phyloP scores from a whole-genome alignment of 371 early-diverging fungal species.

The Synchytrium microbalum region DNA sequence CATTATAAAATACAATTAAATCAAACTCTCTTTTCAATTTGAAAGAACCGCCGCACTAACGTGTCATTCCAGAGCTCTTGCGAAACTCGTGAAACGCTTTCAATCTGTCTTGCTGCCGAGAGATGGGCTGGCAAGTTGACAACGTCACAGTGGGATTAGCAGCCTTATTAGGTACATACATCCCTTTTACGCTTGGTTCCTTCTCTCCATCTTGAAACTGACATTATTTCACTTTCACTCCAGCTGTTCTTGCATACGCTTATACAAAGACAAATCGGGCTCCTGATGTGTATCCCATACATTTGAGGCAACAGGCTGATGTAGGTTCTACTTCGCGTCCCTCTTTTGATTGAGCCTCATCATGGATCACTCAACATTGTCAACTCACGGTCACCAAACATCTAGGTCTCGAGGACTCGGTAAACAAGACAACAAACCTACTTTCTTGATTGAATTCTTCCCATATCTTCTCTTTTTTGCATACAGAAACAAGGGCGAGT shows the following conservation, averaged over 20 bases:
- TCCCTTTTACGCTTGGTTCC: neutral
- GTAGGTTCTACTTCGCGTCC: slow-evolving; percentile 30
- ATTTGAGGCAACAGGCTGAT: slow-evolving; percentile 62
- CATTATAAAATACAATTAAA: too few relatives aligned
- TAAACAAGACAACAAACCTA: neutral
- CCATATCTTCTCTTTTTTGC: neutral
- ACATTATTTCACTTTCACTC: neutral
- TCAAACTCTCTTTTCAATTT: too few relatives aligned
- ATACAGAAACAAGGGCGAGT: slow-evolving; percentile 54
- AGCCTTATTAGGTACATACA: neutral
- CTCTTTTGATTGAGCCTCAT: neutral
- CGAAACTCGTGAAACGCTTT: too few relatives aligned
- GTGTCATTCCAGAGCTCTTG: too few relatives aligned
- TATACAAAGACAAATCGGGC: slow-evolving; percentile 29
- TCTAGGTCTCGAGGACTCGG: neutral
- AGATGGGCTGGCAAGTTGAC: neutral
- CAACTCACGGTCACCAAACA: neutral
- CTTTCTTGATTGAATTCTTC: neutral
- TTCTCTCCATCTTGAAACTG: neutral
- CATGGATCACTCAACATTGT: neutral
- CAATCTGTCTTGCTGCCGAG: too few relatives aligned
- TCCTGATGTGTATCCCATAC: slow-evolving; percentile 71
- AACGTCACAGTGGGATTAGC: neutral
- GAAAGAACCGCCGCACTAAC: too few relatives aligned
- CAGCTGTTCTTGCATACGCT: neutral